phyloP scores from a whole-genome alignment of 1,139 yeast genomes.

The Hemisphaericaspora xylofermentans region DNA sequence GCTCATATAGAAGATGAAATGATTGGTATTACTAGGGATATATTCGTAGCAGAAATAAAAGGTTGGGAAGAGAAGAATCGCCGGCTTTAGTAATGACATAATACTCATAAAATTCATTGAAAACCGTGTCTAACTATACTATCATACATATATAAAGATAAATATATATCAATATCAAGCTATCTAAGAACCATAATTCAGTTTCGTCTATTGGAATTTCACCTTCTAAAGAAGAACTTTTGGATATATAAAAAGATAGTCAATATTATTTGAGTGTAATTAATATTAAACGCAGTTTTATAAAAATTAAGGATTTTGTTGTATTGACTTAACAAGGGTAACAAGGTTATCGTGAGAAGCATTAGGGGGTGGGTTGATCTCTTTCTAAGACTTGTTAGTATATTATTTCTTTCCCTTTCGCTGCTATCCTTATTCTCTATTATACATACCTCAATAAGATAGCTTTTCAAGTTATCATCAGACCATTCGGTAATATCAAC shows the following conservation, averaged over 20 bases:
- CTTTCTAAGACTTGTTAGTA: constrained; percentile 45
- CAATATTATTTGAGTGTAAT: constrained; percentile 20
- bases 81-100: background rate
- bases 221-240: constrained; percentile 2
- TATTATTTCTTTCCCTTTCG: background rate
- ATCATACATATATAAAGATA: no score
- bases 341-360: constrained; percentile 49
- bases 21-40: constrained; percentile 49
- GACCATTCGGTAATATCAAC: constrained; percentile 39
- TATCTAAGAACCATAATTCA: no score
- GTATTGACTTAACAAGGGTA: constrained; percentile 47
- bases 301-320: constrained; percentile 27
- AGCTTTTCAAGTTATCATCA: constrained; percentile 38
- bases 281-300: constrained; percentile 20
- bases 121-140: no score
- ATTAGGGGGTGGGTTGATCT: constrained; percentile 46
- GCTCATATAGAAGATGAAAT: constrained; percentile 46
- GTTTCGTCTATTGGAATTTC: background rate
- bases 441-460: constrained; percentile 34
- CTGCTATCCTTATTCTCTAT: background rate
- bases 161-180: no score
- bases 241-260: constrained; percentile 3
- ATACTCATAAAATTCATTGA: background rate
- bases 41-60: constrained; percentile 45
- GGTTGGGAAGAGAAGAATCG: constrained; percentile 29